Evolutionary conservation across 352 stramenopile genomes (phyloP), one percentile per base, ranked within the genome.

Genomic region (Pythium phragmitis): DNA sequence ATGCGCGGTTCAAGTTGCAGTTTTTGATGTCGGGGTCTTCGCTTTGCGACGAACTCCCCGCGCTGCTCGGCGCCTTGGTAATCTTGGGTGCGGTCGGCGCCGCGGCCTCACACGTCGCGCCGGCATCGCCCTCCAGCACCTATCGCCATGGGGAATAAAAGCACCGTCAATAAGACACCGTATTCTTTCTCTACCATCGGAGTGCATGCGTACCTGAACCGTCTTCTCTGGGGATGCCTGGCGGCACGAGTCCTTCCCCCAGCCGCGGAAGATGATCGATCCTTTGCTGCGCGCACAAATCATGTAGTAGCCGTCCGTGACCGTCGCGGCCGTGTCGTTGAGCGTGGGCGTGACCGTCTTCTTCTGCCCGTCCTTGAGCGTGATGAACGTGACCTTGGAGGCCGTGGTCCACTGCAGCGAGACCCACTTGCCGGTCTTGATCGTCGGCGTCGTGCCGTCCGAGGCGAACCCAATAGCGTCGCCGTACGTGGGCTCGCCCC

Each of bases 311-410:
- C 64, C 67, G 3, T 51, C 49, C 33, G 77, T 73, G 13, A 73
- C 54, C 1, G 56, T 69, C 0, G 82, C 82, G 7, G 57, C 21
- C n/a, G 70, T 62, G 64, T 67, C 73, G 12, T 64, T 65, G 4
- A 85, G 46, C 16, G 69, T 79, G 1, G 76, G 75, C 14, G 79
- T 88, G n/a, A 72, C 63, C 1, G 72, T 86, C 69, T 89, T 89
- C 71, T 86, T 88, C 68, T 91, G 82, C 14, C 78, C 78, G 14
- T 62, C 57, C 36, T 82, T 82, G 59, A 89, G 69, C 41, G 72
- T 66, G 33, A 87, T 63, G 69, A 80, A 91, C 19, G 82, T 91
- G n/a, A 91, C 82, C 60, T 87, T 85, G 36, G 48, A 51, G 23
- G 81, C 60, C 33, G 63, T 60, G 45, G 57, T 63, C 76, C 78